Base-by-base conservation (phyloP, 2,329 filamentous ascomycete species). In the Apiospora saccharicola region DNA sequence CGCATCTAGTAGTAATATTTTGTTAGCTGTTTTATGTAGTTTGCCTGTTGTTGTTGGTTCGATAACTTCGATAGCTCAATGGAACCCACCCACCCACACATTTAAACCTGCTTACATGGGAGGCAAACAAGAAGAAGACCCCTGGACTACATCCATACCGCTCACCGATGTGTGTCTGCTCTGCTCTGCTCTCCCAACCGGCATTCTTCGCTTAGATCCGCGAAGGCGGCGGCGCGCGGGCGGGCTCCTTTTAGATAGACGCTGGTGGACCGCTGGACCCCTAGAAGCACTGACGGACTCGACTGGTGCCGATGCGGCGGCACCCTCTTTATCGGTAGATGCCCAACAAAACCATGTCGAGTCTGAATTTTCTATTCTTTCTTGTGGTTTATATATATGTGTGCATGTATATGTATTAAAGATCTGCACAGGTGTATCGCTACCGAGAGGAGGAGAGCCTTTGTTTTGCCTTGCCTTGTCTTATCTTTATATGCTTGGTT, bases 191-290 rank as follows among this genome's bases (percentile, higher is more conserved):
- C 37, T 2, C 16, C 53, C 30, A 64, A n/a, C 57, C 30, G 57
- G 57, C 57, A 64, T 64, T 64, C 57, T 24, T 64, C 57, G 57
- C 57, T 64, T 64, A 64, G 57, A 64, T 41, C 57, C 57, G 57
- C 19, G 34, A n/a, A 19, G 22, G 57, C 57, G 57, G 30, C 57
- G 57, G 34, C 37, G 37, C 37, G 37, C 37, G 37, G 34, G 34
- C 19, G 57, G 57, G 34, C 57, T 24, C 37, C 37, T 57, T 57
- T 34, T 57, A 16, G 53, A 19, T 57, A 16, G 53, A 19, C 53
- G 16, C 14, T 22, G 5, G 14, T 57, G 53, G 53, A 34, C 53
- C 53, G 8, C 53, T 61, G 19, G 30, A 61, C 53, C 53, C 51
- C 51, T 19, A 57, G 51, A 16, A 4, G 1, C 16, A 13, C 46